phyloP scores from a whole-genome alignment of 208 protist species.

The Kentomonas sorsogonicus region DNA sequence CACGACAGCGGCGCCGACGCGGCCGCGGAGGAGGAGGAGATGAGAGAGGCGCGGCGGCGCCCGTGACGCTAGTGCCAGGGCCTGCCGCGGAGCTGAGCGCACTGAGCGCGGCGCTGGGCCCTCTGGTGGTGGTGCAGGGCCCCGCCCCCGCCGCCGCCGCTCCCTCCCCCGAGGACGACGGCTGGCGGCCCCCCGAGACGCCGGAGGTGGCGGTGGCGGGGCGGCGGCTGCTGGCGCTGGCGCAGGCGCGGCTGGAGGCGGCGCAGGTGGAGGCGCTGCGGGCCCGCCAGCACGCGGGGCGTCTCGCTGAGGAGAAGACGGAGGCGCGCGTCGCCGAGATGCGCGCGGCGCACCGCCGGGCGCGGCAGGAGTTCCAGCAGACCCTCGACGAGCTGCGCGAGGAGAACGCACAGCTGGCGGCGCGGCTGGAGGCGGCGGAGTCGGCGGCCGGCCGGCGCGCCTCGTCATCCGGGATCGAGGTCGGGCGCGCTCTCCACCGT shows the following conservation, averaged over 20 bases:
- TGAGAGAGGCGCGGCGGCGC: too few relatives aligned
- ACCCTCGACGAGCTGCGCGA: constrained; percentile 33
- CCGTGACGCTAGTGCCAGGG: neutral
- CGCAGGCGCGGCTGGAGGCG: constrained; percentile 16
- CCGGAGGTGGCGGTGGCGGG: constrained; percentile 21
- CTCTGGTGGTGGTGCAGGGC: neutral
- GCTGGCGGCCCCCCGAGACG: neutral
- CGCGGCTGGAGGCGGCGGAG: constrained; percentile 21
- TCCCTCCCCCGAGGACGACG: too few relatives aligned
- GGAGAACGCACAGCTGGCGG: constrained; percentile 41
- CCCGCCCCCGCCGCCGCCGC: too few relatives aligned
- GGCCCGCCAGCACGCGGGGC: too few relatives aligned
- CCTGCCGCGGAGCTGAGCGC: too few relatives aligned
- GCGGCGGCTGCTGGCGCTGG: constrained; percentile 14
- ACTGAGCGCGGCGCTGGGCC: neutral
- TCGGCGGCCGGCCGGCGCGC: neutral
- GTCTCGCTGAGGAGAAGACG: constrained; percentile 20
- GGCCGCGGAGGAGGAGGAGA: neutral
- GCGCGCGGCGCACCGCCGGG: too few relatives aligned
- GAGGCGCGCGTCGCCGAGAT: constrained; percentile 27
- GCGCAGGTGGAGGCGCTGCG: constrained; percentile 18
- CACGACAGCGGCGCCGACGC: neutral
- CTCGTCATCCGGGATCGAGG: too few relatives aligned
- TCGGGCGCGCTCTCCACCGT: neutral
- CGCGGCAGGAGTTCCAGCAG: constrained; percentile 40